Conservation (phyloP, 2,329 filamentous ascomycete species). For the Ceratocystis diversiconidia region DNA sequence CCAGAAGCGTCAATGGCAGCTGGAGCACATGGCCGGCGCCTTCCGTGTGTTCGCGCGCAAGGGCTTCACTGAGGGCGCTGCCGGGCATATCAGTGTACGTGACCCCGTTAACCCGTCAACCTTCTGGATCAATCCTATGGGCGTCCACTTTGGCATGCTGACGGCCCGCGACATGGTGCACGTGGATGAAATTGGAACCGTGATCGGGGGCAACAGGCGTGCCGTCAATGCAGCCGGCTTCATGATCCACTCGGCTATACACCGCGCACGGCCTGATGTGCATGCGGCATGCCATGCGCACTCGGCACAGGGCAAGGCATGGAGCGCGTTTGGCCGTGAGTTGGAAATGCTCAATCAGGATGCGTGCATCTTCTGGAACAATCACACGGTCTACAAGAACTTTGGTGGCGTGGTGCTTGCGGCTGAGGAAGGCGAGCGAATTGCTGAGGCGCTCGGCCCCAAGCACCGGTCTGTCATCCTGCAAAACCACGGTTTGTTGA, state of each 20-base stretch:
- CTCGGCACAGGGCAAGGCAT: conserved; percentile 44
- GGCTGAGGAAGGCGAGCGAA: conserved; percentile 43
- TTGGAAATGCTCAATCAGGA: conserved; percentile 51
- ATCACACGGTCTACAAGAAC: conserved; percentile 44
- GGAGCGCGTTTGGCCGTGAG: conserved; percentile 41
- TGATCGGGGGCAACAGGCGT: conserved; percentile 43
- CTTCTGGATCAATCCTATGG: conserved; percentile 55
- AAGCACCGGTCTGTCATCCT: conserved; percentile 41
- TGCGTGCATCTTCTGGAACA: conserved; percentile 41
- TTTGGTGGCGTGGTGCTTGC: conserved; percentile 50
- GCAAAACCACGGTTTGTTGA: conserved; percentile 50
- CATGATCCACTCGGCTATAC: conserved; percentile 46
- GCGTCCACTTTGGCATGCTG: conserved; percentile 46
- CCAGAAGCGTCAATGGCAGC: conserved; percentile 25
- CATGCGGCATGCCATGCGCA: conserved; percentile 49
- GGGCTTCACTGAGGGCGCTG: conserved; percentile 45
- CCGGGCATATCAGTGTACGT: conserved; percentile 49
- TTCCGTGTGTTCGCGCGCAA: conserved; percentile 35
- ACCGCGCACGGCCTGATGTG: conserved; percentile 45
- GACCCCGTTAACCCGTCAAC: conserved; percentile 44
- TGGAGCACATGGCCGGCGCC: conserved; percentile 32
- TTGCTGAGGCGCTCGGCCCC: conserved; percentile 42
- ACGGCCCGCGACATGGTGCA: conserved; percentile 49
- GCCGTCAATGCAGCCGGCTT: conserved; percentile 48
- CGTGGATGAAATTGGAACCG: conserved; percentile 43